Evolutionary conservation across 768 basidiomycete genomes (phyloP), one percentile per base, ranked within the genome.

Genomic region (Pulveroboletus frians): DNA sequence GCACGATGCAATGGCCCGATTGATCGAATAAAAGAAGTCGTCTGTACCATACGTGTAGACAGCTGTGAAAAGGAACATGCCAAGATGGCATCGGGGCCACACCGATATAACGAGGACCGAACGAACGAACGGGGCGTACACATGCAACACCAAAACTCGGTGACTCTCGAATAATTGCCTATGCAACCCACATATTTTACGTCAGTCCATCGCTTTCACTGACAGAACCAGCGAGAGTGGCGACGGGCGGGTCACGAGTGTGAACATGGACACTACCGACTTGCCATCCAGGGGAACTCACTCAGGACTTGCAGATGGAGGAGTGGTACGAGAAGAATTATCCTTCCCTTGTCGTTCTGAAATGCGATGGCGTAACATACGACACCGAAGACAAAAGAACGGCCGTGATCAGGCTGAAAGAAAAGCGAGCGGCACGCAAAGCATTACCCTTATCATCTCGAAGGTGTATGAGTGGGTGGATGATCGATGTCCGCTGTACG

Each of bases 271-370:
- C 4, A 21, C 18, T 14, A 30, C 14, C 4, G 3, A 4, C 26
- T 49, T 36, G 51, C 57, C 41, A 11, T 15, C 41, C 17, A 5
- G 17, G 26, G 21, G 11, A 30, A 54, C 31, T 52, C 49, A 57
- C 49, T 46, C 47, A 11, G 8, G 39, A 32, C 56, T 21, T 53
- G 53, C 43, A 85, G 91, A 90, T 98, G 65, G 94, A 97, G 60
- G 81, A 84, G 69, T 98, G 95, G 95, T 83, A 74, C 49, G 95
- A 97, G 69, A 87, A 84, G 57, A 77, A 94, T 67, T 99, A 90
- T 71, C 95, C 95, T 3, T 90, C 92, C 3, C 96, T 95, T 73
- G 79, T 99, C 37, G 17, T 56, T 1, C 49, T 63, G 21, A 55
- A 52, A 9, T 39, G 54, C 20, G 42, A 53, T 3, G 58, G 64